Conservation (phyloP, 75 land plant species). For the Sequoia sempervirens region DNA sequence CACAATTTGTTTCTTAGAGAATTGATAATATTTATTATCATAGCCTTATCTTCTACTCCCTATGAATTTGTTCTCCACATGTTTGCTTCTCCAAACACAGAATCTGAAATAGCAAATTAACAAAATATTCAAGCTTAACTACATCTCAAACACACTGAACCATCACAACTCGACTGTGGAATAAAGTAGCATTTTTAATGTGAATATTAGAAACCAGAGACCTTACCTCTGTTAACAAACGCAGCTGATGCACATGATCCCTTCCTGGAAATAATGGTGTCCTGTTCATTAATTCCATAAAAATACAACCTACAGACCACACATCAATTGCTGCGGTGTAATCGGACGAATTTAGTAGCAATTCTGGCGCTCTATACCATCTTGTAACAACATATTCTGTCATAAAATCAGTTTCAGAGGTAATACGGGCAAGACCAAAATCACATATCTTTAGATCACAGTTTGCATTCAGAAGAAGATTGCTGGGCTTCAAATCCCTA, state of each 20-base stretch:
- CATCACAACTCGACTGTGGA: background rate
- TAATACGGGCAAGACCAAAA: slow-evolving; percentile 91
- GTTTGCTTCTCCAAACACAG: slow-evolving; percentile 3
- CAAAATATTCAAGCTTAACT: background rate
- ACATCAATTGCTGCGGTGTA: slow-evolving; percentile 97
- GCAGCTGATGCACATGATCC: slow-evolving; percentile 89
- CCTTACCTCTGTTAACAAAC: slow-evolving; percentile 74
- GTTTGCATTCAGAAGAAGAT: slow-evolving; percentile 87
- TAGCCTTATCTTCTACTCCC: background rate
- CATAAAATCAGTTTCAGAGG: slow-evolving; percentile 84
- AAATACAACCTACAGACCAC: slow-evolving; percentile 97
- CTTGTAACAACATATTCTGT: slow-evolving; percentile 97
- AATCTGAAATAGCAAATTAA: background rate
- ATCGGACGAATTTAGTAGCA: slow-evolving; percentile 78
- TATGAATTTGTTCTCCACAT: background rate
- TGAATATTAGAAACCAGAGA: background rate
- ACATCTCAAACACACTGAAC: background rate
- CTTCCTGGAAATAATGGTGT: slow-evolving; percentile 84
- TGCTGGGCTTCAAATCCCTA: slow-evolving; percentile 91
- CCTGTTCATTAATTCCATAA: slow-evolving; percentile 87
- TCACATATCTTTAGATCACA: slow-evolving; percentile 97
- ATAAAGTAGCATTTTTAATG: background rate
- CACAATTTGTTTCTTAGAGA: background rate
- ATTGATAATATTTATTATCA: background rate
- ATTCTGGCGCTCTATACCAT: slow-evolving; percentile 97